Percentiles rank a stretch among this genome's conserved stretches.
These are phyloP conservation scores for Lipomyces chichibuensis DNA, from an alignment of 805 yeast species.

Conservation along the genomic window DNA sequence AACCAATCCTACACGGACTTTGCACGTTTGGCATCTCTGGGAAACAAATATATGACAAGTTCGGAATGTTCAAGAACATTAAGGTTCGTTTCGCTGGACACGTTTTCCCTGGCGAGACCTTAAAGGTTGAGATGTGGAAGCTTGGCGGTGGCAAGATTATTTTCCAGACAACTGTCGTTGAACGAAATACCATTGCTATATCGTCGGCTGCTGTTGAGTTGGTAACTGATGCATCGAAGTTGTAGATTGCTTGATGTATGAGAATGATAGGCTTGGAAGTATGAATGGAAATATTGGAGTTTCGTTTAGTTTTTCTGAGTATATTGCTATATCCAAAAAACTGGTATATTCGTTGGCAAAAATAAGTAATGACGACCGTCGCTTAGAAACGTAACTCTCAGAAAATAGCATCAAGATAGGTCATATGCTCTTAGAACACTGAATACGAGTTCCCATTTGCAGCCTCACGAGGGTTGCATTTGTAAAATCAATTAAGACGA, in stretches of 20 bases:
- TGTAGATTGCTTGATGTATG: slow-evolving; percentile 8
- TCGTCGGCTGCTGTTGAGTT: slow-evolving; percentile 84
- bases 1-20: slow-evolving; percentile 92
- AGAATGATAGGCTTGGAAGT: neutral
- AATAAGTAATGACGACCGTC: neutral
- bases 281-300: neutral
- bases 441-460: neutral
- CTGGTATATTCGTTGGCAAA: neutral
- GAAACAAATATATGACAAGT: slow-evolving; percentile 75
- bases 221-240: slow-evolving; percentile 35
- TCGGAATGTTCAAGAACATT: slow-evolving; percentile 78
- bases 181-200: slow-evolving; percentile 76
- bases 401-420: neutral
- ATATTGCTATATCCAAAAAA: neutral
- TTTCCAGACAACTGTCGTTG: slow-evolving; percentile 82
- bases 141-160: slow-evolving; percentile 57
- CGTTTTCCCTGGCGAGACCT: slow-evolving; percentile 92
- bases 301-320: neutral
- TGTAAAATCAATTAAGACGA: too few relatives aligned
- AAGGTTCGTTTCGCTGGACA: slow-evolving; percentile 89
- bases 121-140: slow-evolving; percentile 84
- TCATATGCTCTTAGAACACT: neutral
- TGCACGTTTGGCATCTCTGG: slow-evolving; percentile 82
- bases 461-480: too few relatives aligned
- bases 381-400: neutral